Base-by-base conservation (phyloP, 2,329 filamentous ascomycete species). In the Raffaelea albimanens region DNA sequence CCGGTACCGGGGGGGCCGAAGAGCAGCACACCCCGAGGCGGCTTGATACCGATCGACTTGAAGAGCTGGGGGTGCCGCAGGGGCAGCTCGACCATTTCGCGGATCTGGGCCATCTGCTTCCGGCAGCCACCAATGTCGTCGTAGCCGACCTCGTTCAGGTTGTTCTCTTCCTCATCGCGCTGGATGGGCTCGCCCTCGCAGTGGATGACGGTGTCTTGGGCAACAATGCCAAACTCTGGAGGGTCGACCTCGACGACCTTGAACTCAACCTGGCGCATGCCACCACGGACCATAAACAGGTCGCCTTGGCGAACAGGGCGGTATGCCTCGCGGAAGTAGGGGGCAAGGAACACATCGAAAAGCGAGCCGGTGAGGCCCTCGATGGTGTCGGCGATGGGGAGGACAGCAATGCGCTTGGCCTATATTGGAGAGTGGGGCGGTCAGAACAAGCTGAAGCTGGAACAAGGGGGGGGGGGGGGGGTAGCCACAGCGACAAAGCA, bases 31-130 rank as follows among this genome's bases (percentile, higher is more conserved):
- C 93, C 93, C 62, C 93, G 89, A 41, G 93, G 93, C 48, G 93
- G 93, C 80, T 98, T 98, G 75, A 98, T 96, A 81, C 93, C 93
- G 63, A 98, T 97, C 38, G 91, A 97, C 78, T 97, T 98, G 85
- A 98, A 98, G 44, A 98, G 85, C 69, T 97, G 93, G 52, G 93
- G 93, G 70, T 98, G 93, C 62, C 93, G 84, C 53, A 98, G 80
- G 52, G 93, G 93, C 58, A 98, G 76, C 77, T 98, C 93, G 56
- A 98, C 93, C 77, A 98, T 83, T 69, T 98, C 93, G 65, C 93
- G 87, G 60, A 98, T 95, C 76, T 98, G 93, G 54, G 93, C 93
- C 93, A 98, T 97, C 73, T 98, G 93, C 75, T 98, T 98, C 63
- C 93, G 82, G 80, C 93, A 97, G 58, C 93, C 93, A 78, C 93